Evolutionary conservation across 202 grass and related monocot species (phyloP).

Genomic region (Carex sylvatica): DNA sequence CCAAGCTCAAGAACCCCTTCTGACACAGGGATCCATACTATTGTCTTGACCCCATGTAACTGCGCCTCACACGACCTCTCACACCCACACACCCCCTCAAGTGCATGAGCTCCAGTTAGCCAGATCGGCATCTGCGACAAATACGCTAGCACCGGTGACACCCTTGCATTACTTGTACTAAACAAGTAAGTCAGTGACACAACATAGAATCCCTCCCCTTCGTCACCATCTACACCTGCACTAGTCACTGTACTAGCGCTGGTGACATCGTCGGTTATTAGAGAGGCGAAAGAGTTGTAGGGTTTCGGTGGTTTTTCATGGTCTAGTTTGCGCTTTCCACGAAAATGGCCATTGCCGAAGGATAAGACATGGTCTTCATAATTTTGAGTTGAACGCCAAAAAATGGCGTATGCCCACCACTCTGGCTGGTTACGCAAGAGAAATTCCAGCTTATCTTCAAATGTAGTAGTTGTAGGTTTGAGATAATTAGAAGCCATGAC

Average conservation of each 20-base stretch:
- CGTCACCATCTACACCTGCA: neutral
- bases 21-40: slow-evolving; percentile 30
- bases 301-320: neutral
- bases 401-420: slow-evolving; percentile 36
- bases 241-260: neutral
- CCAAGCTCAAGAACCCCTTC: slow-evolving; percentile 39
- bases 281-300: neutral
- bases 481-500: slow-evolving; percentile 15
- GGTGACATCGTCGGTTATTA: neutral
- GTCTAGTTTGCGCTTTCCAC: neutral
- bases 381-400: slow-evolving; percentile 9
- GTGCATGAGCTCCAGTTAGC: slow-evolving; percentile 13
- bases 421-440: slow-evolving; percentile 16
- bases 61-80: slow-evolving; percentile 21
- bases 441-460: slow-evolving; percentile 16
- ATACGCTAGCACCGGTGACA: slow-evolving; percentile 14
- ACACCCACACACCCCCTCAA: slow-evolving; percentile 2
- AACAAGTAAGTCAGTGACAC: slow-evolving; percentile 25
- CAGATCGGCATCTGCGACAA: slow-evolving; percentile 23
- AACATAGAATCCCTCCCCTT: slow-evolving; percentile 32
- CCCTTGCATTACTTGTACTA: neutral
- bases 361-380: neutral
- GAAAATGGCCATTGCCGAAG: slow-evolving; percentile 33
- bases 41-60: slow-evolving; percentile 34
- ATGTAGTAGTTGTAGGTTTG: neutral